Base-by-base conservation (phyloP, 306 rosid species). In the Cucurbita ficifolia region DNA sequence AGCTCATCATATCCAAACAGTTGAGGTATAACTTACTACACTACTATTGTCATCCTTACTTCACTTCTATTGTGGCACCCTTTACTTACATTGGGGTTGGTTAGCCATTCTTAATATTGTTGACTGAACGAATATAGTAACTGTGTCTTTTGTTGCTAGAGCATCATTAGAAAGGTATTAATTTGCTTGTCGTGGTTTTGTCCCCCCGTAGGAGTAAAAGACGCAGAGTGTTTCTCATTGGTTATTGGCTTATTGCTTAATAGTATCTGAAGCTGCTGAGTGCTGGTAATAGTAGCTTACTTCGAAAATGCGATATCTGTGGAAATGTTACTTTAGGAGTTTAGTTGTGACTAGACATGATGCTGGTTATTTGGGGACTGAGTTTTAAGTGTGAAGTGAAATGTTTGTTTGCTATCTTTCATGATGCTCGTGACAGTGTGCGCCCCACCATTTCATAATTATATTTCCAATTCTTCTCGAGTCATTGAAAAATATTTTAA, bases 1-100 rank as follows among this genome's bases (percentile, higher is more conserved):
- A 84, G 97, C 97, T 68, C 99, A 95, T 73, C 88, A 85, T 82
- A 80, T 88, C 74, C 96, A 86, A 77, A 89, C 96, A 48, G 96
- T 89, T 60, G 96, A 91, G 97, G 99, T 89, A 87, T 74, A 54
- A 67, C 67, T 78, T 43, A 29, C 43, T 21, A 42, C 17, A 24
- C 51, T 59, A 21, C 33, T 11, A 40, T 33, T 29, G 40, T 64
- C 39, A 67, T 56, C 58, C 56, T 75, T 57, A 57, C 22, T 29
- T 7, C 56, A 33, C 39, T 42, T 55, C 45, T 60, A 21, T 51
- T 62, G 53, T 71, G 48, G 57, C 60, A 33, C 57, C 73, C 38
- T 29, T 21, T 68, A 49, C 40, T 7, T 46, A 22, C 56, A 68
- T 21, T 45, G 57, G 43, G 22, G 74, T 69, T 57, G 74, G 53